Percentiles rank a stretch among this genome's conserved stretches.
Conservation (phyloP, 1,284 basidiomycete genomes). For the Tilletia horrida region DNA sequence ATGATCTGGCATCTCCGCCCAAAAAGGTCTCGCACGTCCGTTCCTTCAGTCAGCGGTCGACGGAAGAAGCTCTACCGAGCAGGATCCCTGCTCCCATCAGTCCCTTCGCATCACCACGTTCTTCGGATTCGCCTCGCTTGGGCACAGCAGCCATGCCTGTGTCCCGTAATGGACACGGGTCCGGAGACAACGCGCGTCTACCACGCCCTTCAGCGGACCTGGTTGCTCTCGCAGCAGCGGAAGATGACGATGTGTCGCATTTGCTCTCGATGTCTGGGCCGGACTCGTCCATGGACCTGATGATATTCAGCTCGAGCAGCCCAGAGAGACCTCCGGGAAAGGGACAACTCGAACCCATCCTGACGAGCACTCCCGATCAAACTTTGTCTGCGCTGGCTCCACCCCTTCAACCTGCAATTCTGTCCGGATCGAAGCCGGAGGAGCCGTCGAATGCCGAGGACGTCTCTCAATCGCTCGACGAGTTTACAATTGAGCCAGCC, state of each 20-base stretch:
- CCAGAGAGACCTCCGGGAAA: not conserved
- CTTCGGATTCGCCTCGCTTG: not conserved
- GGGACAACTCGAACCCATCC: not conserved
- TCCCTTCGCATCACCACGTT: not conserved
- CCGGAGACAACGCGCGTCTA: not conserved
- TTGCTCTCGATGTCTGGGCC: constrained; percentile 14
- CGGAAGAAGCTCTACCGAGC: not conserved
- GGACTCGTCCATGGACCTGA: constrained; percentile 42
- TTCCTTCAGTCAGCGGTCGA: not conserved
- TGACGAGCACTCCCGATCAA: too few species aligned
- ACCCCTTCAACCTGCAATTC: too few species aligned
- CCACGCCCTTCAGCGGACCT: constrained; percentile 5
- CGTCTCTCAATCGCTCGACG: too few species aligned
- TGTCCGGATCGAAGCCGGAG: too few species aligned
- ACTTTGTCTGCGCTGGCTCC: too few species aligned
- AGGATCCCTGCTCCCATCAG: not conserved
- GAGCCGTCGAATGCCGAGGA: too few species aligned
- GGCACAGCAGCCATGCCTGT: not conserved
- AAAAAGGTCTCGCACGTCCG: not conserved
- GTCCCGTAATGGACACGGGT: not conserved
- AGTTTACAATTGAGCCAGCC: too few species aligned
- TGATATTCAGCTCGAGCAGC: constrained; percentile 29
- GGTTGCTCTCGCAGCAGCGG: not conserved
- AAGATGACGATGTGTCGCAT: constrained; percentile 8
- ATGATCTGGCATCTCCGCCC: constrained; percentile 6